Conservation (phyloP, 2,329 filamentous ascomycete species). For the Talaromyces albobiverticillius region DNA sequence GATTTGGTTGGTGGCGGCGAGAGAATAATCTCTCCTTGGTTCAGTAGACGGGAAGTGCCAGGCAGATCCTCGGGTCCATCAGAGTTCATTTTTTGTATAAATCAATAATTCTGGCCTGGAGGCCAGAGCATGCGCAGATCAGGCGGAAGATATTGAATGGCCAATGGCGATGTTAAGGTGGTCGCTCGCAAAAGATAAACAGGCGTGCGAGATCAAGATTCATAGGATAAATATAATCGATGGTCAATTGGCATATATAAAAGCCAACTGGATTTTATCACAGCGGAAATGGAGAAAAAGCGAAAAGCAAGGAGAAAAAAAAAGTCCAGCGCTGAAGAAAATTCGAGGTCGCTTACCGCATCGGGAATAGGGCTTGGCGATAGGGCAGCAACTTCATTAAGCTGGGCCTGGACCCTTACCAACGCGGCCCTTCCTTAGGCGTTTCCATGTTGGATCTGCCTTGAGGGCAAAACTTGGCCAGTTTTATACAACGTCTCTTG, state of each 20-base stretch:
- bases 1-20: slow-evolving; percentile 54
- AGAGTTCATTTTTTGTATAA: slow-evolving; percentile 3
- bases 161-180: slow-evolving; percentile 2
- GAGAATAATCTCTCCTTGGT: slow-evolving; percentile 48
- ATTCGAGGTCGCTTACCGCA: too few species aligned
- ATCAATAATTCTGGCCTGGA: slow-evolving; percentile 8
- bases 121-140: slow-evolving; percentile 11
- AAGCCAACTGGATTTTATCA: background rate
- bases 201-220: slow-evolving; percentile 7
- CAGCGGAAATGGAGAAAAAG: too few species aligned
- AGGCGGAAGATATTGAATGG: background rate
- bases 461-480: too few species aligned
- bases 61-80: slow-evolving; percentile 20
- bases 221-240: slow-evolving; percentile 1
- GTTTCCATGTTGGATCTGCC: too few species aligned
- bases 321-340: too few species aligned
- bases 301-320: too few species aligned
- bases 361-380: too few species aligned
- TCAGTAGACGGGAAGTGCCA: slow-evolving; percentile 25
- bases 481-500: too few species aligned
- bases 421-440: too few species aligned
- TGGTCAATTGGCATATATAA: background rate
- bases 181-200: slow-evolving; percentile 12
- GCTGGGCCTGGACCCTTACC: too few species aligned
- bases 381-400: too few species aligned